phyloP scores from a whole-genome alignment of 2,329 filamentous ascomycete genomes.

The Decorospora gaudefroyi region DNA sequence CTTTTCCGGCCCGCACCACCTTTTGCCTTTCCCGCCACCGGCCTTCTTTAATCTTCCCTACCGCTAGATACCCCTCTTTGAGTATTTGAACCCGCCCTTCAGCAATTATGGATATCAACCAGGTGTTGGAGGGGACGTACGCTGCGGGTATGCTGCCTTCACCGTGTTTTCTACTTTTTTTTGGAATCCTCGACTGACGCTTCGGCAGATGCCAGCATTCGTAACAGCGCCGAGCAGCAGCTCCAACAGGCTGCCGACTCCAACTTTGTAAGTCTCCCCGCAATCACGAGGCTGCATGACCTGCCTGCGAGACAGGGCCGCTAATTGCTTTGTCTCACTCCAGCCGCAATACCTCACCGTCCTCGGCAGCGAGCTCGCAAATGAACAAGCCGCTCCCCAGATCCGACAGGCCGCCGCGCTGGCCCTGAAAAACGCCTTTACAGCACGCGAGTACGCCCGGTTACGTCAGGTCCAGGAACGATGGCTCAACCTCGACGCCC shows the following conservation, averaged over 20 bases:
- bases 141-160: slow-evolving; percentile 73
- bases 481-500: slow-evolving; percentile 83
- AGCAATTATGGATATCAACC: slow-evolving; percentile 90
- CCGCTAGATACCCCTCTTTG: slow-evolving; percentile 33
- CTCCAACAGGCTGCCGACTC: slow-evolving; percentile 88
- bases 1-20: slow-evolving; percentile 27
- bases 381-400: slow-evolving; percentile 78
- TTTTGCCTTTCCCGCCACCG: slow-evolving; percentile 22
- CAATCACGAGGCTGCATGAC: slow-evolving; percentile 26
- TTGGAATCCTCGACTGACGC: slow-evolving; percentile 45
- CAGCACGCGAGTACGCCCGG: slow-evolving; percentile 83
- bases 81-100: slow-evolving; percentile 35
- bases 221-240: slow-evolving; percentile 91
- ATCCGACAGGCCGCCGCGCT: slow-evolving; percentile 95
- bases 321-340: slow-evolving; percentile 30
- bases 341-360: slow-evolving; percentile 83
- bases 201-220: slow-evolving; percentile 79
- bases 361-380: slow-evolving; percentile 90
- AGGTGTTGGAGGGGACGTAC: slow-evolving; percentile 95
- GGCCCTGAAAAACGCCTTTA: slow-evolving; percentile 97
- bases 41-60: slow-evolving; percentile 21
- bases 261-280: slow-evolving; percentile 78
- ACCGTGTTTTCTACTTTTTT: slow-evolving; percentile 14
- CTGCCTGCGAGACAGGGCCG: slow-evolving; percentile 31
- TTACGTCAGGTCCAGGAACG: slow-evolving; percentile 89